Evolutionary conservation across 2,329 filamentous ascomycete species (phyloP).

Genomic region (Cyclaneusma minus): DNA sequence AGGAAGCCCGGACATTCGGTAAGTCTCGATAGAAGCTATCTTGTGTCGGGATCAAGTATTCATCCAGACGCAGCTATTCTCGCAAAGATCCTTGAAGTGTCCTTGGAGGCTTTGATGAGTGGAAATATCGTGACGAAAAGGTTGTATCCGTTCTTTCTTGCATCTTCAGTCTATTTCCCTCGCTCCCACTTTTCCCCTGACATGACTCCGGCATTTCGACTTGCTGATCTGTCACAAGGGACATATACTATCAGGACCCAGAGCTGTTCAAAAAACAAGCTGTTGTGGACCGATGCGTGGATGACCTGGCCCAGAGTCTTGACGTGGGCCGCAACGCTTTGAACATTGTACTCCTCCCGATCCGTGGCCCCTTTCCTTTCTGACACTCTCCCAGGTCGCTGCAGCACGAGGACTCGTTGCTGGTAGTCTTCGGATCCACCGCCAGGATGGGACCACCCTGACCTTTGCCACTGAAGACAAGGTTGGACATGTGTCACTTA

Average conservation of each 20-base stretch:
- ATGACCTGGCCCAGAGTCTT: slow-evolving; percentile 59
- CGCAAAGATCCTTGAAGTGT: slow-evolving; percentile 40
- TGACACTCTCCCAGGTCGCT: slow-evolving; percentile 37
- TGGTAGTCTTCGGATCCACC: slow-evolving; percentile 36
- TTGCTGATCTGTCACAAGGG: slow-evolving; percentile 29
- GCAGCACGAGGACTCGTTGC: slow-evolving; percentile 56
- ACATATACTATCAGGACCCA: slow-evolving; percentile 66
- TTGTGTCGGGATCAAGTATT: too few relatives aligned
- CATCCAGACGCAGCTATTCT: slow-evolving; percentile 38
- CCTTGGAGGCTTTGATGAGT: slow-evolving; percentile 40
- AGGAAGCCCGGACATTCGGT: slow-evolving; percentile 38
- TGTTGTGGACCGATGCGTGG: slow-evolving; percentile 56
- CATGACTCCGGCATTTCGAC: slow-evolving; percentile 1
- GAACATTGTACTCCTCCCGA: slow-evolving; percentile 43
- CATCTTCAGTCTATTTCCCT: background rate
- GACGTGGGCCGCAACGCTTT: slow-evolving; percentile 45
- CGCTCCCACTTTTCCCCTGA: slow-evolving; percentile 1
- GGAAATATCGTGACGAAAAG: slow-evolving; percentile 45
- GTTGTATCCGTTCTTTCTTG: slow-evolving; percentile 20
- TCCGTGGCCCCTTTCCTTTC: background rate
- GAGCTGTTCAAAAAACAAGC: slow-evolving; percentile 54
- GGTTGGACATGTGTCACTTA: slow-evolving; percentile 13
- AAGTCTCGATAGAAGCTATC: too few relatives aligned
- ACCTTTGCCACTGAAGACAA: slow-evolving; percentile 23
- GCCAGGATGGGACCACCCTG: slow-evolving; percentile 26